Base-by-base conservation (phyloP, 352 stramenopile species). In the Albugo laibachii region DNA sequence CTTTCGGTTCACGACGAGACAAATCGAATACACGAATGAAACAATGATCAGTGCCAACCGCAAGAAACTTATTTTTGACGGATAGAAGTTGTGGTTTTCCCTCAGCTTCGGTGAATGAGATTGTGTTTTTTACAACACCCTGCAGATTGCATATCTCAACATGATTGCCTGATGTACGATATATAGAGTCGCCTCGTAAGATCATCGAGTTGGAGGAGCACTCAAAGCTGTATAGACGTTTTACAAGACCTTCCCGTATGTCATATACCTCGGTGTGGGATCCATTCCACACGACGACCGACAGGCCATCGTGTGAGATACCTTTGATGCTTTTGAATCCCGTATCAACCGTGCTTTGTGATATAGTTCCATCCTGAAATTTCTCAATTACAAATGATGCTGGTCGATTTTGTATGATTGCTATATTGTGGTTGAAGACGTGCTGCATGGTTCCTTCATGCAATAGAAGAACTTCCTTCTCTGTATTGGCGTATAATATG, bases 91-190 rank as follows among this genome's bases (percentile, higher is more conserved):
- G 45, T 0, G 89, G 89, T 13, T 66, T 59, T 2, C 89, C 89
- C 43, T 97, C 89, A 0, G 63, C 69, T 40, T 95, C 86, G 1
- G 79, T 94, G 55, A 97, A 96, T 1, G 66, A 83, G 18, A 96
- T 80, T 0, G 59, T 69, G 45, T 92, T 82, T 51, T 88, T 93
- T 15, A 93, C 66, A 5, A 89, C 64, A 10, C 88, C 88, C 27
- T 74, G 59, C 27, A 89, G 59, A 50, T 94, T 96, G 49, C 66
- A 88, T 14, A 95, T 65, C 62, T 94, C 73, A 13, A 96, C 66
- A 46, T 87, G 65, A 45, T 86, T 92, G 10, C 69, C 77, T 14
- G 63, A 68, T n/a, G 80, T 67, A 14, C 78, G 69, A 57, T 94
- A 93, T 45, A 95, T 70, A 5, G 75, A 92, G 52, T 95, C 82